A percentile compares a stretch with the other conserved stretches of the same genome.
Conservation (phyloP, 108 stramenopile genomes). For the Bacterosira constricta region DNA sequence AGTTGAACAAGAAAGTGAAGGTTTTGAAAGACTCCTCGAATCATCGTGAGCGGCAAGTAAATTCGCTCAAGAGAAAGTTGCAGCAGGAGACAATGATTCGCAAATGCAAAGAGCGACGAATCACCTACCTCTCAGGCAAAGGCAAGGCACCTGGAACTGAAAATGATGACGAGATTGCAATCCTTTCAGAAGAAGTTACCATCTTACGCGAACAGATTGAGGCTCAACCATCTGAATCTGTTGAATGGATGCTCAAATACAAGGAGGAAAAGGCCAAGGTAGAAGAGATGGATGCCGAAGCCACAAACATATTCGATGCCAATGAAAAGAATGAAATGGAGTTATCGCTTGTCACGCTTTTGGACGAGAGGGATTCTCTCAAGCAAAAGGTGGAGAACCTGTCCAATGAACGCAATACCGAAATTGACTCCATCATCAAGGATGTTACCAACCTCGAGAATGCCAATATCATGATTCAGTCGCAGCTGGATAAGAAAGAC, state of each 20-base stretch:
- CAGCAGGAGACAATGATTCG: slow-evolving; percentile 55
- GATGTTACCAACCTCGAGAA: slow-evolving; percentile 45
- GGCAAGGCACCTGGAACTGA: neutral
- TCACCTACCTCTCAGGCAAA: slow-evolving; percentile 24
- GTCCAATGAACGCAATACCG: slow-evolving; percentile 6
- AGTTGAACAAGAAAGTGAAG: slow-evolving; percentile 21
- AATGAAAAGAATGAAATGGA: slow-evolving; percentile 32
- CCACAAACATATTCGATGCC: slow-evolving; percentile 8
- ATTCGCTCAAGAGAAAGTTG: slow-evolving; percentile 47
- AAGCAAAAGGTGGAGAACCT: slow-evolving; percentile 47
- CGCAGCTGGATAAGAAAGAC: slow-evolving; percentile 48
- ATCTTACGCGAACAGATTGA: slow-evolving; percentile 33
- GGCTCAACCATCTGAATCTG: slow-evolving; percentile 13
- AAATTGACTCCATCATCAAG: slow-evolving; percentile 22
- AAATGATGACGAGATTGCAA: slow-evolving; percentile 20
- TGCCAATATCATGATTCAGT: slow-evolving; percentile 44
- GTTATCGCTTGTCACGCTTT: slow-evolving; percentile 43
- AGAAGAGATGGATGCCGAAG: slow-evolving; percentile 17
- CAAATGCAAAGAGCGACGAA: slow-evolving; percentile 50
- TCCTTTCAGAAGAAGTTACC: slow-evolving; percentile 24
- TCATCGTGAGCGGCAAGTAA: slow-evolving; percentile 17
- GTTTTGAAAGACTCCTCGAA: slow-evolving; percentile 19
- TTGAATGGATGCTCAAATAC: slow-evolving; percentile 47
- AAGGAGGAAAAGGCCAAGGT: slow-evolving; percentile 37
- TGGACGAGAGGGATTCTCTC: slow-evolving; percentile 58